These are phyloP conservation scores for Fusarium newnesense DNA, from an alignment of 2,329 filamentous ascomycete species.

Conservation along the genomic window DNA sequence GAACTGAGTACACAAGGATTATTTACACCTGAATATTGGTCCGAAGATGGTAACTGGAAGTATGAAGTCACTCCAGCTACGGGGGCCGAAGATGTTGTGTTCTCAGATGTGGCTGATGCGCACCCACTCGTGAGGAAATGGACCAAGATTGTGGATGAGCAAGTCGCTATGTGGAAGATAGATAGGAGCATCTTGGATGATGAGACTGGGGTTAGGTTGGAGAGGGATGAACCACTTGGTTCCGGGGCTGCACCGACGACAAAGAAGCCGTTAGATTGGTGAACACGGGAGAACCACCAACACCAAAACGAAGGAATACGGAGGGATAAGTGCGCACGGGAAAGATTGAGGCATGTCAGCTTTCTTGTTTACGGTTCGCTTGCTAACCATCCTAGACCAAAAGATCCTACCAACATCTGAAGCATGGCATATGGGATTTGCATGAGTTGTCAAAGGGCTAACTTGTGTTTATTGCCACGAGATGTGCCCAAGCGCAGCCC, in stretches of 20 bases:
- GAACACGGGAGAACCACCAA: constrained; percentile 18
- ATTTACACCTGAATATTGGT: constrained; percentile 74
- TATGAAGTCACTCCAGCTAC: constrained; percentile 61
- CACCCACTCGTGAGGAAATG: constrained; percentile 76
- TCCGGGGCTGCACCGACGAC: constrained; percentile 38
- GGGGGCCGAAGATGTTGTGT: constrained; percentile 59
- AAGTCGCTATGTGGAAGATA: constrained; percentile 50
- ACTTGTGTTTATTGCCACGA: not conserved
- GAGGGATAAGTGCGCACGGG: not conserved
- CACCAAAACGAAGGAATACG: not conserved
- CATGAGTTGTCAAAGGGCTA: not conserved
- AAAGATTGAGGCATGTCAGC: constrained; percentile 2
- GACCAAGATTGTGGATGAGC: constrained; percentile 53
- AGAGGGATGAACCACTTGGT: constrained; percentile 44
- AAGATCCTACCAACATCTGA: not conserved
- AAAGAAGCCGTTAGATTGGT: constrained; percentile 54
- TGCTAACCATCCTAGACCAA: not conserved
- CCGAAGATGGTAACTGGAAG: constrained; percentile 76
- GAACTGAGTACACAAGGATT: constrained; percentile 72
- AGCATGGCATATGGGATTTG: not conserved
- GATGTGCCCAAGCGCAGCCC: not conserved
- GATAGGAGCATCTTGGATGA: constrained; percentile 48
- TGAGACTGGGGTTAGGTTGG: constrained; percentile 46
- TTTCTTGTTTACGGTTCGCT: not conserved
- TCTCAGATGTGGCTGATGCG: constrained; percentile 70